Conservation (phyloP, 2,329 filamentous ascomycete genomes). For the Nannizzia gypsea region DNA sequence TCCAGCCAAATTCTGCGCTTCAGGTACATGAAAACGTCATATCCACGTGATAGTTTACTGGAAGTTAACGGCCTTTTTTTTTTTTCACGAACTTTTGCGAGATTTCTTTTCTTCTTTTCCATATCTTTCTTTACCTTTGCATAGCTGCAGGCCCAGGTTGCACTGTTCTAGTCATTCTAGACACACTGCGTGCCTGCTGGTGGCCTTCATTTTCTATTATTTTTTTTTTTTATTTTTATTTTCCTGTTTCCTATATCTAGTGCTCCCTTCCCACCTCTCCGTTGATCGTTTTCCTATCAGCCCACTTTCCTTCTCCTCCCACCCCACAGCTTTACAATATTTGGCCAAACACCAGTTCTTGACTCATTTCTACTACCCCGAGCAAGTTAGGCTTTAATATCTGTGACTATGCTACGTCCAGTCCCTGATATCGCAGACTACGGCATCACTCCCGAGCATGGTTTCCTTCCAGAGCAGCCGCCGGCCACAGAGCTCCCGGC, state of each 20-base stretch:
- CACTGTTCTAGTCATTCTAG: background rate
- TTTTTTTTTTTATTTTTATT: background rate
- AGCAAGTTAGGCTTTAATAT: background rate
- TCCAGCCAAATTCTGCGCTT: background rate
- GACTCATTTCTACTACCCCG: background rate
- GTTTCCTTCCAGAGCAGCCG: slow-evolving; percentile 73
- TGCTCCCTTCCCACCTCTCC: background rate
- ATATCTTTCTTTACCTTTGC: background rate
- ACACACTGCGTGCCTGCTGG: background rate
- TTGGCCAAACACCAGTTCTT: background rate
- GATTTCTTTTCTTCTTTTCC: background rate
- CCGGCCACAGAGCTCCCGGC: slow-evolving; percentile 71
- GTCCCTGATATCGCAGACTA: slow-evolving; percentile 56
- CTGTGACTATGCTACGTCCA: slow-evolving; percentile 33
- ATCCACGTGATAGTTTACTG: background rate
- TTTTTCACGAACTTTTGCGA: background rate
- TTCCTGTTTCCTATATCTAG: background rate
- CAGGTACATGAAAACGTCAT: background rate
- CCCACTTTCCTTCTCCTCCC: background rate
- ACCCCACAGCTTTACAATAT: background rate
- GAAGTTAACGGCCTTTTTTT: background rate
- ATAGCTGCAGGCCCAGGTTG: background rate
- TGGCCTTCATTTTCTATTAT: background rate
- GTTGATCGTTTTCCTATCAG: background rate
- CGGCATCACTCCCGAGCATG: slow-evolving; percentile 52